Evolutionary conservation across 1,284 basidiomycete species (phyloP).

Genomic region (Cutaneotrichosporon mucoides): DNA sequence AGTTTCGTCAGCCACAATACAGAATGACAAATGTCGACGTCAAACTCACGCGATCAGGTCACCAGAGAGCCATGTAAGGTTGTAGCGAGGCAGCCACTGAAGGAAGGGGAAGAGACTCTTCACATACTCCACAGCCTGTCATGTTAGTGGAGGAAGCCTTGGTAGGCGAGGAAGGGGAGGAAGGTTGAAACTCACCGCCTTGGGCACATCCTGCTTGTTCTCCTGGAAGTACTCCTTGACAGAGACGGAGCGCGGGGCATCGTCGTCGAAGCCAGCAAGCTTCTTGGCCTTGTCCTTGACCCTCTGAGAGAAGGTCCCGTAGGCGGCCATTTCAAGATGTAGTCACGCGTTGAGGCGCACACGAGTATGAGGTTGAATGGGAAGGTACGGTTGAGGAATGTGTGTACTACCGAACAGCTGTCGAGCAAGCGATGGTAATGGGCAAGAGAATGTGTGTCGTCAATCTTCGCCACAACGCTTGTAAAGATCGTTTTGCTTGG

Average conservation of each 20-base stretch:
- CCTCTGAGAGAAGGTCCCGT: neutral
- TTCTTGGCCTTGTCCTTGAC: slow-evolving; percentile 25
- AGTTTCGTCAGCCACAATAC: slow-evolving; percentile 4
- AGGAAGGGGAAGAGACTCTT: slow-evolving; percentile 73
- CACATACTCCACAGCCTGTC: slow-evolving; percentile 61
- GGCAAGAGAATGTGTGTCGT: neutral
- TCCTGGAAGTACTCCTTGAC: slow-evolving; percentile 27
- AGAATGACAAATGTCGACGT: neutral
- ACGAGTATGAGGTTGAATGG: neutral
- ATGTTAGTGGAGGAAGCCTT: slow-evolving; percentile 4
- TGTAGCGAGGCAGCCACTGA: slow-evolving; percentile 78
- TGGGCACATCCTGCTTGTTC: slow-evolving; percentile 18
- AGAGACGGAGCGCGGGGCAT: slow-evolving; percentile 36
- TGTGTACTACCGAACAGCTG: too few relatives aligned
- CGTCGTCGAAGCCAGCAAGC: slow-evolving; percentile 36
- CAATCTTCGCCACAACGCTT: neutral
- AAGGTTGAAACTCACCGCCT: neutral
- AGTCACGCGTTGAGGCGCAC: neutral
- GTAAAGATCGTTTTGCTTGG: too few relatives aligned
- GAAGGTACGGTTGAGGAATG: too few relatives aligned
- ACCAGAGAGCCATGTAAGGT: slow-evolving; percentile 52
- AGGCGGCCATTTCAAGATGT: neutral
- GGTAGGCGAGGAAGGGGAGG: neutral
- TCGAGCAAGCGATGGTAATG: too few relatives aligned
- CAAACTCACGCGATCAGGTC: slow-evolving; percentile 68